These are phyloP conservation scores for Cronartium quercuum DNA, from an alignment of 1,284 basidiomycete genomes.

Conservation along the genomic window DNA sequence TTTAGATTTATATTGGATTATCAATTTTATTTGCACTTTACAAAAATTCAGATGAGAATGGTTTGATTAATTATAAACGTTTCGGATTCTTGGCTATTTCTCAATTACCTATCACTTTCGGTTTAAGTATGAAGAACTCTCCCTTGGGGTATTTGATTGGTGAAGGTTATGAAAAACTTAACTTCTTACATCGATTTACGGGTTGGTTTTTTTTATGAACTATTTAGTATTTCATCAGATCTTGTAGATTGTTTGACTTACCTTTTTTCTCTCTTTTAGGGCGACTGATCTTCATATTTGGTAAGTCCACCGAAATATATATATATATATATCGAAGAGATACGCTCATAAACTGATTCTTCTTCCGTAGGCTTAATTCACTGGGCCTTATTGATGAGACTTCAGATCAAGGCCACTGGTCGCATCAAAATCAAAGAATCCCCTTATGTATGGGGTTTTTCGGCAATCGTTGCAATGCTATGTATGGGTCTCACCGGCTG, in stretches of 20 bases:
- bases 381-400: conserved; percentile 7
- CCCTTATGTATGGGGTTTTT: not conserved
- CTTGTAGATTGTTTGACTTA: not conserved
- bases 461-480: not conserved
- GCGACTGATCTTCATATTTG: conserved; percentile 25
- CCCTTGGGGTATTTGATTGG: conserved; percentile 18
- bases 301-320: conserved; percentile 7
- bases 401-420: not conserved
- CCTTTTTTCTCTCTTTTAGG: not conserved
- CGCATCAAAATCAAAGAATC: conserved; percentile 1
- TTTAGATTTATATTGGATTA: conserved; percentile 19
- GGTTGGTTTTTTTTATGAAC: not conserved
- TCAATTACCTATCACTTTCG: conserved; percentile 30
- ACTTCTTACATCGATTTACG: conserved; percentile 23
- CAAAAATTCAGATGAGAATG: conserved; percentile 4
- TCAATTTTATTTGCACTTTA: conserved; percentile 6
- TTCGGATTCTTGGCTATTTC: conserved; percentile 28
- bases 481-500: conserved; percentile 2
- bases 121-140: conserved; percentile 23
- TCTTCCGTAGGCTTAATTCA: conserved; percentile 11
- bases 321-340: not conserved
- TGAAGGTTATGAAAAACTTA: conserved; percentile 27
- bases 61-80: conserved; percentile 21
- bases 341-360: not conserved
- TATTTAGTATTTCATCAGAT: not conserved